These are phyloP conservation scores for Puccinia polysora DNA, from an alignment of 1,284 basidiomycete species.

Conservation along the genomic window DNA sequence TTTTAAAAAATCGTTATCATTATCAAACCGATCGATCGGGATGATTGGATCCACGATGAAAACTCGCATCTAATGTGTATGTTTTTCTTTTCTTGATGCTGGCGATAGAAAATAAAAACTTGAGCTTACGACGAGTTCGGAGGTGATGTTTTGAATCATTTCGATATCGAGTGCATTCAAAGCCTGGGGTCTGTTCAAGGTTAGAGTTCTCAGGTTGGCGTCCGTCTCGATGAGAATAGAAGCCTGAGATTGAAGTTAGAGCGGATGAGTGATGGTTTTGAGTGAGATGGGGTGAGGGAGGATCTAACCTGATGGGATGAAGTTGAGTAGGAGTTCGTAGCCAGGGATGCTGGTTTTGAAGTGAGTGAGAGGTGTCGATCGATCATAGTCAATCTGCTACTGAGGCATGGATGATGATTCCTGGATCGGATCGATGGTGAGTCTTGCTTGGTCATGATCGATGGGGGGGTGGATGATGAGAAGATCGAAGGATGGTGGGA, in stretches of 20 bases:
- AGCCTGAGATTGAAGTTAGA: conserved; percentile 2
- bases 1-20: neutral
- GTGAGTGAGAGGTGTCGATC: neutral
- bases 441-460: no score
- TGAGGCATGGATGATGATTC: no score
- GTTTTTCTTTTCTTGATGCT: neutral
- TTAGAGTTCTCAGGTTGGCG: conserved; percentile 60
- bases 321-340: no score
- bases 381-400: neutral
- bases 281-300: neutral
- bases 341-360: neutral
- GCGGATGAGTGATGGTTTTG: neutral
- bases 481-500: no score
- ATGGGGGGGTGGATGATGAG: no score
- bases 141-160: conserved; percentile 72
- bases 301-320: neutral
- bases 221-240: conserved; percentile 38
- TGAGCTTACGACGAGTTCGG: conserved; percentile 71
- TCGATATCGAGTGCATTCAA: conserved; percentile 78
- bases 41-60: neutral
- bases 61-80: no score
- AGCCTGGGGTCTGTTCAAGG: conserved; percentile 75
- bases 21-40: neutral
- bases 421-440: no score
- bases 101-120: no score